Conservation (phyloP, 257 asterid genomes). For the Scutellaria galericulata region DNA sequence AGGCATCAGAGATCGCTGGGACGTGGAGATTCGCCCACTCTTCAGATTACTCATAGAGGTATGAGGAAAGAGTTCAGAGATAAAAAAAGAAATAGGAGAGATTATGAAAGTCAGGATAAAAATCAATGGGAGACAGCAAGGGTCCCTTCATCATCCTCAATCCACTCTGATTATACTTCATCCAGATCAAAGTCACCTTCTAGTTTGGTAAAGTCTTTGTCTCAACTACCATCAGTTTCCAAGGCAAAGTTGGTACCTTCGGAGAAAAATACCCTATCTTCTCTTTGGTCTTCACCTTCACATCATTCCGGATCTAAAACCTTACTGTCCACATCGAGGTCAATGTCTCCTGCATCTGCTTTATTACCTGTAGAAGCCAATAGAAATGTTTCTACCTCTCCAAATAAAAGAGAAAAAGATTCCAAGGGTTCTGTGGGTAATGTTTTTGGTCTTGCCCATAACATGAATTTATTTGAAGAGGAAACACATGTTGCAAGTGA, state of each 20-base stretch:
- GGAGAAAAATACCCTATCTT: constrained; percentile 34
- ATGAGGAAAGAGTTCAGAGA: constrained; percentile 37
- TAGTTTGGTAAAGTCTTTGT: constrained; percentile 27
- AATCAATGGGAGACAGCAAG: constrained; percentile 41
- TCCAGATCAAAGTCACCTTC: constrained; percentile 43
- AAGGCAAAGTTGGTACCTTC: constrained; percentile 29
- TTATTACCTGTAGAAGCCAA: constrained; percentile 36
- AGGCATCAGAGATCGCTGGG: constrained; percentile 29
- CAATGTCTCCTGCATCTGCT: constrained; percentile 42
- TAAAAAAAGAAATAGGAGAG: constrained; percentile 43
- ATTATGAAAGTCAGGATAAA: constrained; percentile 34
- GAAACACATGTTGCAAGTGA: constrained; percentile 16
- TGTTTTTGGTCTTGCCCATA: constrained; percentile 29
- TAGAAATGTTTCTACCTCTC: constrained; percentile 39
- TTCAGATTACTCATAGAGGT: constrained; percentile 28
- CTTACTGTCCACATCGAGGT: constrained; percentile 19
- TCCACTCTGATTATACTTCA: constrained; percentile 46
- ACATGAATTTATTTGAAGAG: constrained; percentile 31
- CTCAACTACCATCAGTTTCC: constrained; percentile 31
- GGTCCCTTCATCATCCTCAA: constrained; percentile 44
- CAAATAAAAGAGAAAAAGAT: constrained; percentile 32
- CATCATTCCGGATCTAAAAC: constrained; percentile 35
- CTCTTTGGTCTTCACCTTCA: constrained; percentile 44
- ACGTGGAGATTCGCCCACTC: constrained; percentile 38
- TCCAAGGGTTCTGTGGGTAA: constrained; percentile 29